phyloP scores from a whole-genome alignment of 1,139 yeast genomes.

The Pneumocystis murina region DNA sequence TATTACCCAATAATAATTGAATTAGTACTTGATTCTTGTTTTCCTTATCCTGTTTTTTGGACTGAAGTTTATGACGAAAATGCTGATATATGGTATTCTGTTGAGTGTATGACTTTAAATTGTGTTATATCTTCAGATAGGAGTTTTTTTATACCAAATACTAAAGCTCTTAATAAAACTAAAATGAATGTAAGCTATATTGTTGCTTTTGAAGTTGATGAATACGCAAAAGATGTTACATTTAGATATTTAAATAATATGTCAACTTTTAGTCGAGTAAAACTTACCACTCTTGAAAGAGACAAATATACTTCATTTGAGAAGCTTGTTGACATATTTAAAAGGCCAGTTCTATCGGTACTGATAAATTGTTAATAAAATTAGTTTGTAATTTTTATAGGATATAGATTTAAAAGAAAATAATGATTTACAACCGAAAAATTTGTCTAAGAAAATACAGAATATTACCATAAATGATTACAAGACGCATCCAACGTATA shows the following conservation, averaged over 20 bases:
- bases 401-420: conserved; percentile 51
- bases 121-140: not conserved
- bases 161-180: not conserved
- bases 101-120: conserved; percentile 59
- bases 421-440: conserved; percentile 51
- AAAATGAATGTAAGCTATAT: conserved; percentile 8
- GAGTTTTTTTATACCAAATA: conserved; percentile 2
- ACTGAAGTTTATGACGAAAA: conserved; percentile 81
- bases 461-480: conserved; percentile 58
- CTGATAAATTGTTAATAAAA: not conserved
- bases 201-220: conserved; percentile 53
- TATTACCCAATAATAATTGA: not conserved
- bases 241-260: conserved; percentile 49
- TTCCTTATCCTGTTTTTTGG: conserved; percentile 69
- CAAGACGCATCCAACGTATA: conserved; percentile 77
- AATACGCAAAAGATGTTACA: conserved; percentile 67
- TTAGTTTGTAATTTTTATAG: not conserved
- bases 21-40: conserved; percentile 9
- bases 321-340: not conserved
- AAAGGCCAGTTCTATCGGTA: not conserved
- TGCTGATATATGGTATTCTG: conserved; percentile 61
- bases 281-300: not conserved
- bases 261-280: not conserved
- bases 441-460: conserved; percentile 74
- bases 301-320: not conserved